Evolutionary conservation across 1,284 basidiomycete genomes (phyloP), one percentile per base, ranked within the genome.

Genomic region (Ceratobasidium sp.): DNA sequence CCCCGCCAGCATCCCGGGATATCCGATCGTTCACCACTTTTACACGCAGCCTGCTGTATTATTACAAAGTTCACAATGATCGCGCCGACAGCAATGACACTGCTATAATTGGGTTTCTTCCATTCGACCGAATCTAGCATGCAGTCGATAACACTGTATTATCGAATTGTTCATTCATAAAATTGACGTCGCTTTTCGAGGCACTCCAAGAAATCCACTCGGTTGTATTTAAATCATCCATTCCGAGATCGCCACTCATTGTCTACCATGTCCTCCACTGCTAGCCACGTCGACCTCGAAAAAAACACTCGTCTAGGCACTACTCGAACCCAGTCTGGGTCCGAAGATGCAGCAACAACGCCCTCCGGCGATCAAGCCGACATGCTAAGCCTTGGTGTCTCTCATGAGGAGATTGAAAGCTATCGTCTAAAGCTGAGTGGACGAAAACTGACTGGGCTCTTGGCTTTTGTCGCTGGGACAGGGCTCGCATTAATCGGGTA

Each of bases 401-500:
- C 60, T n/a, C 46, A 65, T 23, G 62, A 65, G 21, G 62, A 65
- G 12, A 39, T 65, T 53, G 28, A 71, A 43, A 34, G 64, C 48
- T 46, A 81, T 57, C 77, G 77, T n/a, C 80, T 82, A 30, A 77
- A 75, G 3, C 76, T 85, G 69, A 82, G 82, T 32, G 85, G 86
- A 5, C 77, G 78, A 36, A 79, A 76, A 30, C 78, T 87, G 60
- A 85, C 84, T 23, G 81, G 80, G 12, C 82, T 82, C 10, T 79
- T 87, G 32, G 84, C 85, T 6, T 85, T 86, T 74, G 83, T 86
- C 18, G 84, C 85, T 43, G 86, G 85, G 26, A 85, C 85, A 14
- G 86, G 85, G 6, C 86, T 86, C 77, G 87, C 85, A 23, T 80
- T 88, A 12, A 88, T 89, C 77, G 87, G 87, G 84, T 89, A 89